Percentiles rank a stretch among this genome's conserved stretches.
Conservation (phyloP, 2,329 filamentous ascomycete genomes). For the Fusarium acutatum region DNA sequence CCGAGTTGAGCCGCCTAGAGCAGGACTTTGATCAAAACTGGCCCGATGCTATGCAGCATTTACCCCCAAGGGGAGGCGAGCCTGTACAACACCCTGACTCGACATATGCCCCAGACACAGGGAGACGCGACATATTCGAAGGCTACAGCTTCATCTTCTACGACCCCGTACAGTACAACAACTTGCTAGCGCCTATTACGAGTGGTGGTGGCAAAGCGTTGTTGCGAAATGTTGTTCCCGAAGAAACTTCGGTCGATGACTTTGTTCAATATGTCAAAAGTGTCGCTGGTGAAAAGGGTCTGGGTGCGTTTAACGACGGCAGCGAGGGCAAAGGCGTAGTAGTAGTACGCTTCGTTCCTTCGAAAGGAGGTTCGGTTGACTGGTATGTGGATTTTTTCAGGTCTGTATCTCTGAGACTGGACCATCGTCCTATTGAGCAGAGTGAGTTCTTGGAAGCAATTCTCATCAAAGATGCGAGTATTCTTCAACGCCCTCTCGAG, state of each 20-base stretch:
- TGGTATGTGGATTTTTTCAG: constrained; percentile 78
- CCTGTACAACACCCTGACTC: constrained; percentile 72
- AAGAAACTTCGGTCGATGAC: constrained; percentile 75
- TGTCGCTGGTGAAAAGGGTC: constrained; percentile 76
- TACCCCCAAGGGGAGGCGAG: constrained; percentile 81
- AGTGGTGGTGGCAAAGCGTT: constrained; percentile 86
- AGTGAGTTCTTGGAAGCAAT: constrained; percentile 94
- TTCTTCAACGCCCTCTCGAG: constrained; percentile 74
- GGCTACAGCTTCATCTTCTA: constrained; percentile 92
- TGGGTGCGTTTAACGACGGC: constrained; percentile 70
- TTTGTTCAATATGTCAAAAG: constrained; percentile 80
- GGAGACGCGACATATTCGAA: constrained; percentile 77
- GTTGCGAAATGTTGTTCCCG: constrained; percentile 67
- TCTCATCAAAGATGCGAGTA: constrained; percentile 77
- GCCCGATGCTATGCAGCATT: constrained; percentile 76
- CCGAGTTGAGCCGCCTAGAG: constrained; percentile 70
- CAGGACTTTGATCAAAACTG: constrained; percentile 80
- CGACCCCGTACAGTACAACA: constrained; percentile 77
- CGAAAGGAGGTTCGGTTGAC: constrained; percentile 60
- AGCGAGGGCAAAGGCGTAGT: constrained; percentile 77
- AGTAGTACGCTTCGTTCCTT: constrained; percentile 75
- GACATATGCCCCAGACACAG: constrained; percentile 75
- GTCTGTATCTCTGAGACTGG: constrained; percentile 74
- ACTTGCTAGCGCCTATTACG: constrained; percentile 76
- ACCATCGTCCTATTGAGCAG: constrained; percentile 86